Conservation (phyloP, 148 eudicot species). For the Cornus kousa region DNA sequence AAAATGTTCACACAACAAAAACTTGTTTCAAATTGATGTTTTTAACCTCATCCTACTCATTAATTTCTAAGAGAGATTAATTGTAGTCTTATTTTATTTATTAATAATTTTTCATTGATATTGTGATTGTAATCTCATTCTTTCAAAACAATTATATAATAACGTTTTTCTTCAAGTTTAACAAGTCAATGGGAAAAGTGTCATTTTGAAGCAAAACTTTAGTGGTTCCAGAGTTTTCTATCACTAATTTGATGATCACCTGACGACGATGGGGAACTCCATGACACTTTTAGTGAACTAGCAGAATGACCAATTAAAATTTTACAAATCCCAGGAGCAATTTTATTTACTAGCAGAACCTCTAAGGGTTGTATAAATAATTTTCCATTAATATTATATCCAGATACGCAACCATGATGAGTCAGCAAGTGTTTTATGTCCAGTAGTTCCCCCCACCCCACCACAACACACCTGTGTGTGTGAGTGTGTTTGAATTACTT, state of each 20-base stretch:
- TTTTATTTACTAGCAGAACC: too few relatives aligned
- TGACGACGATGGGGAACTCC: neutral
- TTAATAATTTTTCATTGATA: too few relatives aligned
- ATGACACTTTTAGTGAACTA: neutral
- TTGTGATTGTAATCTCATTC: too few relatives aligned
- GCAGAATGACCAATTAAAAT: neutral
- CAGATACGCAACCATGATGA: neutral
- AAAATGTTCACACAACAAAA: too few relatives aligned
- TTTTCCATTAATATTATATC: neutral
- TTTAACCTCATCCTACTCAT: too few relatives aligned
- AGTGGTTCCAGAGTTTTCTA: neutral
- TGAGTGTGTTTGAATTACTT: neutral
- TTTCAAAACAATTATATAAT: too few relatives aligned
- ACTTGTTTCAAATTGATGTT: too few relatives aligned
- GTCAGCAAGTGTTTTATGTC: slow-evolving; percentile 4
- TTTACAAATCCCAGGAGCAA: neutral
- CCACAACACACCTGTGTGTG: too few relatives aligned
- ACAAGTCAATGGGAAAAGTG: neutral
- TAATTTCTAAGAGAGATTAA: neutral
- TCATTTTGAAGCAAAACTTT: neutral
- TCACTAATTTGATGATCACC: neutral
- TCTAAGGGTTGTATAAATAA: too few relatives aligned
- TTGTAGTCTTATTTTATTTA: too few relatives aligned
- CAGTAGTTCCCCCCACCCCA: neutral
- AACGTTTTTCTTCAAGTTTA: neutral